Percentiles rank a stretch among this genome's conserved stretches.
Evolutionary conservation across 805 yeast genomes (phyloP).

Genomic region (Lipomyces sp.): DNA sequence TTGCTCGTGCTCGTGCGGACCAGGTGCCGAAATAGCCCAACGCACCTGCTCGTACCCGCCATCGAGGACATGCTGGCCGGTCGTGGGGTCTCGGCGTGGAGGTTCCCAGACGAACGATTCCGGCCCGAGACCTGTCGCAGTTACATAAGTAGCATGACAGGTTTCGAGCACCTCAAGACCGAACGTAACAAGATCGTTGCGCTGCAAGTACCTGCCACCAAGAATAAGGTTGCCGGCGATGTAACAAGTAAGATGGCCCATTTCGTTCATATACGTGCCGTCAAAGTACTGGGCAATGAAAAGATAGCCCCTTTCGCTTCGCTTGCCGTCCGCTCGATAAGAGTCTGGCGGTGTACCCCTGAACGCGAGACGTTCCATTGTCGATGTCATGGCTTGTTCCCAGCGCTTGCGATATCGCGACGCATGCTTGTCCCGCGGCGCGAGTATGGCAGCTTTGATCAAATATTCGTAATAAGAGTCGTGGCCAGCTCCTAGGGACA

Average conservation of each 20-base stretch:
- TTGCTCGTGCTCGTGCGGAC: constrained; percentile 32
- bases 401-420: constrained; percentile 24
- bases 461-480: constrained; percentile 36
- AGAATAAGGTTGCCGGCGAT: constrained; percentile 32
- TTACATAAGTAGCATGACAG: constrained; percentile 34
- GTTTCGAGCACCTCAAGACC: constrained; percentile 31
- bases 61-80: constrained; percentile 6
- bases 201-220: constrained; percentile 31
- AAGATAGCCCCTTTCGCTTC: constrained; percentile 21
- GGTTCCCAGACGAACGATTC: constrained; percentile 34
- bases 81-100: constrained; percentile 4
- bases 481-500: constrained; percentile 34
- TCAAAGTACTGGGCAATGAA: constrained; percentile 25
- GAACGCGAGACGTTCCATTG: constrained; percentile 20
- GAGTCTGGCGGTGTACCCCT: constrained; percentile 27
- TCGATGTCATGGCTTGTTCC: constrained; percentile 32
- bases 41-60: constrained; percentile 18
- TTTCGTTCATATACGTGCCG: constrained; percentile 30
- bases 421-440: constrained; percentile 25
- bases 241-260: constrained; percentile 37
- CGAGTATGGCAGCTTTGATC: constrained; percentile 34
- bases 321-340: constrained; percentile 22
- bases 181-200: constrained; percentile 22
- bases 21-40: constrained; percentile 30
- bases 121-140: constrained; percentile 34